Evolutionary conservation across 805 yeast species (phyloP).

Genomic region (Lachancea kluyveri): DNA sequence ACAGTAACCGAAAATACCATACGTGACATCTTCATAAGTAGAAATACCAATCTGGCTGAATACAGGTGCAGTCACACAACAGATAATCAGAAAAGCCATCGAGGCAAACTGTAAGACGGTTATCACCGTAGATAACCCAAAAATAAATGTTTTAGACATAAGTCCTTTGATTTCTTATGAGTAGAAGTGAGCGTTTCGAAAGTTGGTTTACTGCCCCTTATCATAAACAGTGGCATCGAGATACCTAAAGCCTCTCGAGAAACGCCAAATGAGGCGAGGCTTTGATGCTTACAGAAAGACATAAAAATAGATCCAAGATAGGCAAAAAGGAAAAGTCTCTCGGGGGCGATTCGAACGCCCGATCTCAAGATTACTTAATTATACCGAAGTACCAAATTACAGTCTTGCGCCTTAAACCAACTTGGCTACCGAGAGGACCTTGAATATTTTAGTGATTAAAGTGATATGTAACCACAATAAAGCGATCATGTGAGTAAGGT

Average conservation of each 20-base stretch:
- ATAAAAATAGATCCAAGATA: too few species aligned
- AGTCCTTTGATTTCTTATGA: not conserved
- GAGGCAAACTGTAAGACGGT: conserved; percentile 44
- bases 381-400: too few species aligned
- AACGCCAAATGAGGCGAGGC: too few species aligned
- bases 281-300: too few species aligned
- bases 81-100: conserved; percentile 56
- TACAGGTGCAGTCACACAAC: conserved; percentile 59
- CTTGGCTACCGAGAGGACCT: conserved; percentile 38
- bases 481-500: too few species aligned
- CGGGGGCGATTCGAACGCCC: conserved; percentile 49
- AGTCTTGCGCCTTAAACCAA: conserved; percentile 42
- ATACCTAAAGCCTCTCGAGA: too few species aligned
- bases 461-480: too few species aligned
- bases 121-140: conserved; percentile 37
- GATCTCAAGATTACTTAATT: conserved; percentile 40
- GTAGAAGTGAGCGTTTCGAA: too few species aligned
- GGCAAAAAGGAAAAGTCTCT: conserved; percentile 37
- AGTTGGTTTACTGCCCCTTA: too few species aligned
- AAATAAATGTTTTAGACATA: conserved; percentile 9
- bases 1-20: conserved; percentile 70
- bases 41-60: conserved; percentile 44
- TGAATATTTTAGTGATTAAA: too few species aligned
- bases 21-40: conserved; percentile 38
- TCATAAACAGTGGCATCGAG: too few species aligned